Percentiles rank a stretch among this genome's conserved stretches.
Evolutionary conservation across 2,329 filamentous ascomycete species (phyloP).

Genomic region (Aureobasidium lini): DNA sequence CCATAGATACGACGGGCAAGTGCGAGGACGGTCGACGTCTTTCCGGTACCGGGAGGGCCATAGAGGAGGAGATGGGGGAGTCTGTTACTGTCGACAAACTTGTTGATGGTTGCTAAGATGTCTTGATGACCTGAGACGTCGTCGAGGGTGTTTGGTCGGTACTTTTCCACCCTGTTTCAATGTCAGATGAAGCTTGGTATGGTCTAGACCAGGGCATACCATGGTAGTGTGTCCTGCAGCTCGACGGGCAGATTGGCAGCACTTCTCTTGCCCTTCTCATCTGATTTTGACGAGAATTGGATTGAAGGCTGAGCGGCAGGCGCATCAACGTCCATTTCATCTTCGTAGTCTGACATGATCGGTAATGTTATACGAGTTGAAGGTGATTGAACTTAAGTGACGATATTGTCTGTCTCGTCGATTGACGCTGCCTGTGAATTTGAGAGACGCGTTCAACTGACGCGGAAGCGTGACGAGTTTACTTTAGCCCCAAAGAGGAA

Average conservation of each 20-base stretch:
- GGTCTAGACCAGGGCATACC: constrained; percentile 45
- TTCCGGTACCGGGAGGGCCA: constrained; percentile 91
- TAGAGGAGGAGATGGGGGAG: constrained; percentile 95
- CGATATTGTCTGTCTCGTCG: background rate
- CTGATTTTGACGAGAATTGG: constrained; percentile 64
- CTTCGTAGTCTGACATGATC: constrained; percentile 50
- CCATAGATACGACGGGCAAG: constrained; percentile 92
- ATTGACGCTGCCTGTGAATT: background rate
- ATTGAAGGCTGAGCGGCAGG: constrained; percentile 44
- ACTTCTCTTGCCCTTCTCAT: constrained; percentile 78
- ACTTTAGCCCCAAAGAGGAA: background rate
- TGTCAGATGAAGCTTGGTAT: constrained; percentile 16
- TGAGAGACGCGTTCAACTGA: background rate
- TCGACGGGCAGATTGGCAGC: constrained; percentile 90
- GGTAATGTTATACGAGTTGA: background rate
- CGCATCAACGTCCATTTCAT: constrained; percentile 60
- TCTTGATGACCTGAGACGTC: constrained; percentile 97
- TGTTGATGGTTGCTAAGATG: constrained; percentile 95
- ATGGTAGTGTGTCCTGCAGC: constrained; percentile 87
- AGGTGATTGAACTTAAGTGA: background rate
- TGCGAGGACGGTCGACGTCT: constrained; percentile 92
- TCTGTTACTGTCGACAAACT: constrained; percentile 89
- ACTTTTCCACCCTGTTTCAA: constrained; percentile 78
- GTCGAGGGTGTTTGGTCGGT: constrained; percentile 76
- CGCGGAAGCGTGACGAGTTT: background rate